Evolutionary conservation across 2,329 filamentous ascomycete genomes (phyloP).

Genomic region (Arthrobotrys megalospora): DNA sequence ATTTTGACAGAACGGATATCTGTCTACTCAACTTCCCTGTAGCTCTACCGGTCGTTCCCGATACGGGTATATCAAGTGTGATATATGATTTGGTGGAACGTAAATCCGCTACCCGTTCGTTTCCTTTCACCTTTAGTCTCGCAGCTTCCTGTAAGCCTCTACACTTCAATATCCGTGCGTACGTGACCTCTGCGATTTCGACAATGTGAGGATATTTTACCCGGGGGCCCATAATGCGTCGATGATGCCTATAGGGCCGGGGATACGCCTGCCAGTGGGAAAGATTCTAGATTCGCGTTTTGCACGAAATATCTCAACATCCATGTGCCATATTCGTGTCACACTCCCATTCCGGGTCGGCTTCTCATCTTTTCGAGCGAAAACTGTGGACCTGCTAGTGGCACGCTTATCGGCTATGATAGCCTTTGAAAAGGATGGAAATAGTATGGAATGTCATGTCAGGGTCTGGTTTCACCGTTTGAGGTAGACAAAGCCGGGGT

Average conservation of each 20-base stretch:
- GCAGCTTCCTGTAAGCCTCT: not conserved
- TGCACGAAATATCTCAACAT: conserved; percentile 18
- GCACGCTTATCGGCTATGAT: conserved; percentile 28
- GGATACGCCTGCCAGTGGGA: conserved; percentile 8
- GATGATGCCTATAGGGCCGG: not conserved
- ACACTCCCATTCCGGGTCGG: conserved; percentile 14
- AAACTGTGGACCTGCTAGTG: conserved; percentile 1
- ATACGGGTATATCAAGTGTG: conserved; percentile 20
- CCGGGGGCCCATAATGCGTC: conserved; percentile 14
- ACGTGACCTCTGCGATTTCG: conserved; percentile 12
- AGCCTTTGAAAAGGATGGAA: conserved; percentile 5
- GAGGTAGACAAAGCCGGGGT: conserved; percentile 19
- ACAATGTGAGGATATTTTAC: conserved; percentile 31
- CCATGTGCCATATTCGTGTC: conserved; percentile 39
- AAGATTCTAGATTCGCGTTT: conserved; percentile 40
- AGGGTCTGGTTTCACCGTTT: conserved; percentile 32
- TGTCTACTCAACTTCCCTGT: not conserved
- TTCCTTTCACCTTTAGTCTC: conserved; percentile 13
- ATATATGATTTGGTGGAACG: conserved; percentile 22
- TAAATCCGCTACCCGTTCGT: conserved; percentile 20
- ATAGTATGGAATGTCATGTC: not conserved
- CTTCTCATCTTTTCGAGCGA: conserved; percentile 17
- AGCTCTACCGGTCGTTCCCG: conserved; percentile 23
- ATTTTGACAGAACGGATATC: conserved; percentile 15
- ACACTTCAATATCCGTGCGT: not conserved